phyloP scores from a whole-genome alignment of 2,329 filamentous ascomycete genomes.

The Hypocreales sp. region DNA sequence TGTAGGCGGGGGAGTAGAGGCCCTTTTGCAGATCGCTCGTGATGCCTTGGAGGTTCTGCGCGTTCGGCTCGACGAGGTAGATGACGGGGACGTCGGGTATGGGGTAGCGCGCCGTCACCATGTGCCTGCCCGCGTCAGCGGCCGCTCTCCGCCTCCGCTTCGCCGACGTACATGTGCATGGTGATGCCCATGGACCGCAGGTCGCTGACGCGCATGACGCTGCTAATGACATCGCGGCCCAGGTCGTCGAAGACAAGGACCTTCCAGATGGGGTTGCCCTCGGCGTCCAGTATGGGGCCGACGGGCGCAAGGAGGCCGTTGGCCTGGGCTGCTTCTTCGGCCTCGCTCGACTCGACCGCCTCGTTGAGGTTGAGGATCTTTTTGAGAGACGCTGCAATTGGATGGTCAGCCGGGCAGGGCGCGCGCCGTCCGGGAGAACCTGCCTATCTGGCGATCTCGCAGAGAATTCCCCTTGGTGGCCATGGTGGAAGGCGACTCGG shows the following conservation, averaged over 20 bases:
- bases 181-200: constrained; percentile 88
- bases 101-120: constrained; percentile 65
- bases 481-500: constrained; percentile 22
- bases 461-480: constrained; percentile 28
- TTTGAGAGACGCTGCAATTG: constrained; percentile 63
- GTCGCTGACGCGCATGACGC: constrained; percentile 86
- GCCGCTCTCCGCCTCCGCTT: too few relatives aligned
- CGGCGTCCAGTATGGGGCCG: constrained; percentile 68
- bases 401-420: constrained; percentile 1
- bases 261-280: constrained; percentile 94
- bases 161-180: constrained; percentile 61
- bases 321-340: constrained; percentile 46
- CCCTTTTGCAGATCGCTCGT: constrained; percentile 74
- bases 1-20: constrained; percentile 83
- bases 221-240: constrained; percentile 91
- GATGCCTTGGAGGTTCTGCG: constrained; percentile 66
- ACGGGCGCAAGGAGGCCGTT: constrained; percentile 52
- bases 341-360: constrained; percentile 39
- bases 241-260: constrained; percentile 87
- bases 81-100: constrained; percentile 95
- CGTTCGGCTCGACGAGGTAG: constrained; percentile 84
- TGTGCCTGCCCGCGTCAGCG: too few relatives aligned
- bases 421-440: not conserved
- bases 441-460: constrained; percentile 36
- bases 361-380: constrained; percentile 94